Conservation (phyloP, 2,329 filamentous ascomycete genomes). For the Penicillium sp. region DNA sequence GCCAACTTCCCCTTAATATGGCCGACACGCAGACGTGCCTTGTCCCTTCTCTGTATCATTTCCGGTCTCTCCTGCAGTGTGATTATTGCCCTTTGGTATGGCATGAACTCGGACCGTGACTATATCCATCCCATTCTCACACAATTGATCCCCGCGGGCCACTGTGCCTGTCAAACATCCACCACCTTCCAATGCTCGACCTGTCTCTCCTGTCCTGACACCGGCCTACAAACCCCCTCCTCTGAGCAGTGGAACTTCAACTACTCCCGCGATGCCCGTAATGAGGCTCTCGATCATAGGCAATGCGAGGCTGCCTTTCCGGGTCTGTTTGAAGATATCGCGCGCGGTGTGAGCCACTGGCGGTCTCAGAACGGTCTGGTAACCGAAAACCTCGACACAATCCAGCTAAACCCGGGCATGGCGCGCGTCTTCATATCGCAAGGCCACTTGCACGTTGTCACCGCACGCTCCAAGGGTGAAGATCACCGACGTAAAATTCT, state of each 20-base stretch:
- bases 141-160: slow-evolving; percentile 38
- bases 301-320: slow-evolving; percentile 35
- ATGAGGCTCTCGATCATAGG: slow-evolving; percentile 24
- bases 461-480: slow-evolving; percentile 28
- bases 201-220: slow-evolving; percentile 28
- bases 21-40: slow-evolving; percentile 21
- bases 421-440: slow-evolving; percentile 31
- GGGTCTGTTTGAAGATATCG: slow-evolving; percentile 35
- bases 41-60: slow-evolving; percentile 21
- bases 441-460: slow-evolving; percentile 32
- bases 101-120: slow-evolving; percentile 36
- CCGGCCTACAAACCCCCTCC: slow-evolving; percentile 9
- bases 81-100: slow-evolving; percentile 29
- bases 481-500: slow-evolving; percentile 38
- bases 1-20: slow-evolving; percentile 19
- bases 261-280: slow-evolving; percentile 30
- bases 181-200: slow-evolving; percentile 38
- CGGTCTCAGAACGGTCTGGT: slow-evolving; percentile 22
- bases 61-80: slow-evolving; percentile 16
- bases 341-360: slow-evolving; percentile 31
- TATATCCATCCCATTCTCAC: slow-evolving; percentile 36
- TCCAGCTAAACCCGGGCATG: slow-evolving; percentile 31
- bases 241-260: slow-evolving; percentile 29
- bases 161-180: slow-evolving; percentile 37
- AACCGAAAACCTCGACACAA: slow-evolving; percentile 26